These are phyloP conservation scores for Diplodia scrobiculata DNA, from an alignment of 2,329 filamentous ascomycete species.

Conservation along the genomic window DNA sequence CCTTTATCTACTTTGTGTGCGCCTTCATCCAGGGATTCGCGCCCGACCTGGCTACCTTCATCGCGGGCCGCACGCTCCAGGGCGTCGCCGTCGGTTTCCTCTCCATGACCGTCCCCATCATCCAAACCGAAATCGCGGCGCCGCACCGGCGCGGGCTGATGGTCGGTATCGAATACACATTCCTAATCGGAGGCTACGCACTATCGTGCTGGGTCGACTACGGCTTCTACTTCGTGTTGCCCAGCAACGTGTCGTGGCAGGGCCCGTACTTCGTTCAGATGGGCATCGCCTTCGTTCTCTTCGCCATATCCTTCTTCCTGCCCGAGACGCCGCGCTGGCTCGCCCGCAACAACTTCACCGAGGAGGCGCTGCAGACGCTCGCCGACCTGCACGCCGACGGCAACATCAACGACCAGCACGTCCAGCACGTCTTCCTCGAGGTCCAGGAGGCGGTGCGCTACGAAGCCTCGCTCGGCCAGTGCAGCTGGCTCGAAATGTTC, in stretches of 20 bases:
- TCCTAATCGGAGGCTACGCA: constrained; percentile 46
- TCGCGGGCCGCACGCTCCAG: constrained; percentile 43
- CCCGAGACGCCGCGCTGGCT: constrained; percentile 49
- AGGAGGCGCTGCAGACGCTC: constrained; percentile 47
- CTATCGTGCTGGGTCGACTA: constrained; percentile 48
- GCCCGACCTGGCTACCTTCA: constrained; percentile 41
- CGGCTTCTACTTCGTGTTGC: constrained; percentile 44
- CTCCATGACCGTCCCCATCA: constrained; percentile 44
- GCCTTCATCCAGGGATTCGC: constrained; percentile 46
- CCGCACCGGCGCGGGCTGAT: constrained; percentile 45
- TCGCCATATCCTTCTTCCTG: constrained; percentile 44
- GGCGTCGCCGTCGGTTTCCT: constrained; percentile 44
- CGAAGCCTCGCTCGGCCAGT: constrained; percentile 42
- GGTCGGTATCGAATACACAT: constrained; percentile 48
- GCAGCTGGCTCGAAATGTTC: constrained; percentile 47
- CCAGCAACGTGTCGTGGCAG: constrained; percentile 41
- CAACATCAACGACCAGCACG: constrained; percentile 41
- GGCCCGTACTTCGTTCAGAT: constrained; percentile 42
- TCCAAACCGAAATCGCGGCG: constrained; percentile 46
- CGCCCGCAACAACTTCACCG: constrained; percentile 46
- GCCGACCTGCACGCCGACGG: constrained; percentile 47
- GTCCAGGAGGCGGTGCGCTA: constrained; percentile 47
- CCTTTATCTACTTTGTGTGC: constrained; percentile 45
- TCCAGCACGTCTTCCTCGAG: constrained; percentile 44
- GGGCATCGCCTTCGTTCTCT: constrained; percentile 39